Evolutionary conservation across 2,329 filamentous ascomycete species (phyloP).

Genomic region (Orbilia quercus): DNA sequence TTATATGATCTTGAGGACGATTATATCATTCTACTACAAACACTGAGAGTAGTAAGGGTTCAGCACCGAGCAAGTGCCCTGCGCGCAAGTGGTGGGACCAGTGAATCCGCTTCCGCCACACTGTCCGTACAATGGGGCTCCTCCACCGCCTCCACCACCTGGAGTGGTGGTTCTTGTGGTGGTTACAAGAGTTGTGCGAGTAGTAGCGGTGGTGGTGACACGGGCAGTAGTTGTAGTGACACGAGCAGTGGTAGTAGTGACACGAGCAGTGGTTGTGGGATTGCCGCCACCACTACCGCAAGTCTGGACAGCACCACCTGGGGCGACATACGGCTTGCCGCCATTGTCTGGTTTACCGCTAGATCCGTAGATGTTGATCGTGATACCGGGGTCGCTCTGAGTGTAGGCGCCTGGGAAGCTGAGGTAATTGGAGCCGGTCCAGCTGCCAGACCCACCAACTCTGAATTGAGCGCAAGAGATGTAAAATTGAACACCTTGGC

Average conservation of each 20-base stretch:
- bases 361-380: conserved; percentile 54
- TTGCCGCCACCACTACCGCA: conserved; percentile 18
- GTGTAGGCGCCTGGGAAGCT: conserved; percentile 61
- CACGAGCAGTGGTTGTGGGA: conserved; percentile 22
- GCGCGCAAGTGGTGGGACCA: conserved; percentile 62
- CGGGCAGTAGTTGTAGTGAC: conserved; percentile 16
- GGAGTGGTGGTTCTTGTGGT: conserved; percentile 14
- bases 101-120: conserved; percentile 62
- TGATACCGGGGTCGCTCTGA: conserved; percentile 61
- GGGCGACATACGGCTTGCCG: conserved; percentile 43
- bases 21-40: conserved; percentile 18
- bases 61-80: conserved; percentile 61
- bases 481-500: conserved; percentile 65
- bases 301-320: conserved; percentile 51
- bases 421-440: conserved; percentile 58
- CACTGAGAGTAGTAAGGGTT: conserved; percentile 61
- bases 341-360: conserved; percentile 35
- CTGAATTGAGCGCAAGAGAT: conserved; percentile 66
- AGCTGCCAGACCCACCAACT: conserved; percentile 63
- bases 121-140: conserved; percentile 60
- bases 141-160: conserved; percentile 31
- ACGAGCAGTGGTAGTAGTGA: conserved; percentile 5
- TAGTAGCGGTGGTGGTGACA: conserved; percentile 21
- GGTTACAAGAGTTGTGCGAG: conserved; percentile 16
- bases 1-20: not conserved